A percentile compares a stretch with the other conserved stretches of the same genome.
These are phyloP conservation scores for Scortechinia acanthostroma DNA, from an alignment of 2,329 filamentous ascomycete genomes.

Conservation along the genomic window DNA sequence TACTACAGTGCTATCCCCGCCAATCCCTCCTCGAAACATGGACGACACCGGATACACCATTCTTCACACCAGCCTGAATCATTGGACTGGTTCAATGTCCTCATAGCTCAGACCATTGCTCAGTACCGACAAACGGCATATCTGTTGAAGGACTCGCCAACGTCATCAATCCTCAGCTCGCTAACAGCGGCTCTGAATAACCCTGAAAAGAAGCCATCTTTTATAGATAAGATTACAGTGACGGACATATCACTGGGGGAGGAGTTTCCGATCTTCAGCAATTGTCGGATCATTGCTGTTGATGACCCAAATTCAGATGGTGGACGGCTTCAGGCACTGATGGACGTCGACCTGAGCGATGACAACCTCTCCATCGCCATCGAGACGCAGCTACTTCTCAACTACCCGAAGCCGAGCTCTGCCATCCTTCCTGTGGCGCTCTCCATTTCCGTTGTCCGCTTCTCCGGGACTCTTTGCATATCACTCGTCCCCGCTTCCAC, in stretches of 20 bases:
- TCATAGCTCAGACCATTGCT: slow-evolving; percentile 63
- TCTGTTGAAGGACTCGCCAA: slow-evolving; percentile 36
- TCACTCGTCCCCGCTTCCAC: not conserved
- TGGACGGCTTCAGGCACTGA: slow-evolving; percentile 54
- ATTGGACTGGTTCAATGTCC: slow-evolving; percentile 67
- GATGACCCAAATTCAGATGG: slow-evolving; percentile 38
- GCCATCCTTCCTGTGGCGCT: slow-evolving; percentile 62
- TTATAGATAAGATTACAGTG: slow-evolving; percentile 34
- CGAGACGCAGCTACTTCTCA: slow-evolving; percentile 60
- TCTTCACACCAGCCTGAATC: slow-evolving; percentile 60
- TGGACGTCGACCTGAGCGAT: slow-evolving; percentile 66
- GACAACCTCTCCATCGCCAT: slow-evolving; percentile 56
- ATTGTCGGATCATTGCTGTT: slow-evolving; percentile 56
- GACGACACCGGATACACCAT: not conserved
- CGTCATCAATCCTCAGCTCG: slow-evolving; percentile 41
- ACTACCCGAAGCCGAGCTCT: slow-evolving; percentile 59
- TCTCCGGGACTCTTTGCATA: slow-evolving; percentile 44
- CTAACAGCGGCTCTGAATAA: slow-evolving; percentile 55
- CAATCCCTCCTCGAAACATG: slow-evolving; percentile 1
- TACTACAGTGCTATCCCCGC: slow-evolving; percentile 52
- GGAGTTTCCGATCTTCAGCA: slow-evolving; percentile 68
- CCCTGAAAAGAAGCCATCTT: slow-evolving; percentile 48
- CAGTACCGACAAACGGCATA: slow-evolving; percentile 60
- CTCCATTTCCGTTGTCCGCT: slow-evolving; percentile 59
- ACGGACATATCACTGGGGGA: slow-evolving; percentile 56